Base-by-base conservation (phyloP, 2,329 filamentous ascomycete genomes). In the Sarocladium brachiariae region DNA sequence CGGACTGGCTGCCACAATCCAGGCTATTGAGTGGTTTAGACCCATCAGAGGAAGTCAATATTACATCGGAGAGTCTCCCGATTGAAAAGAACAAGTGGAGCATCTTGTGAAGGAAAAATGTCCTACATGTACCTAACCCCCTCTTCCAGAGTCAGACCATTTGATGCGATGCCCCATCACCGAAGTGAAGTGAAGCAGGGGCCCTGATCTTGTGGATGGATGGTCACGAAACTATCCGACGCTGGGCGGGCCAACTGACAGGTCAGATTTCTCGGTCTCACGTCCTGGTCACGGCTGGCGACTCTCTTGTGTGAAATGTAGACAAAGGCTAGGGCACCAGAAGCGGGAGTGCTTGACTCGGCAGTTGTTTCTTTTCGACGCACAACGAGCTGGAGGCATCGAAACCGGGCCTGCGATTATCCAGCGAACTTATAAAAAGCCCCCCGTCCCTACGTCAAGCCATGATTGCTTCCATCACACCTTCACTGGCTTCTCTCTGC, bases 261-360 rank as follows among this genome's bases (percentile, higher is more conserved):
- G 43, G 43, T 47, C 43, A 33, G 27, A 47, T 47, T n/a, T 30
- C 16, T 16, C 11, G 21, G 43, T 18, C 43, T 47, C 25, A 47
- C 23, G 23, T 23, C 14, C 11, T 16, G 39, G 23, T 43, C 6
- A 25, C 11, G 39, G 23, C 21, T 18, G 39, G 39, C 27, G 39
- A 23, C 16, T 43, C 8, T 25, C n/a, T 9, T n/a, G 3, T 10
- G 21, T n/a, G n/a, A 19, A 21, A 14, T 39, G 19, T 11, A n/a
- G 16, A 4, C 25, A 43, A 13, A 25, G 27, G 6, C 10, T 18
- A 13, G 27, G 39, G 39, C 39, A 27, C 8, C 37, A 16, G 10
- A 13, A 43, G 11, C 25, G 24, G 39, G 21, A 43, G 11, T 5
- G 5, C 39, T 43, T 43, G 39, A 43, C 39, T 43, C 39, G 39